Evolutionary conservation across 768 basidiomycete genomes (phyloP).

Genomic region (Austroboletus eburneus): DNA sequence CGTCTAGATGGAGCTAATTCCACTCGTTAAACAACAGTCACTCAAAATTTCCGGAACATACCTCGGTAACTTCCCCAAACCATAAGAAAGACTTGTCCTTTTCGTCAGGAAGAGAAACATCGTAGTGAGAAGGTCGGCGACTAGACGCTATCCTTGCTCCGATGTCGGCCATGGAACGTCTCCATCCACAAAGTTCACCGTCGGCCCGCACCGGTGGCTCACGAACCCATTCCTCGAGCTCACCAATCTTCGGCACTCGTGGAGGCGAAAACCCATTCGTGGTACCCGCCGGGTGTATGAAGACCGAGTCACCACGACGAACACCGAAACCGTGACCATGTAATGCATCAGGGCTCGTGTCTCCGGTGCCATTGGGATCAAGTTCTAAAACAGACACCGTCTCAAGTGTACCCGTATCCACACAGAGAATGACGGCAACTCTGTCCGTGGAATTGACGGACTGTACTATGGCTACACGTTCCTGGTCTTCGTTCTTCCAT

Average conservation of each 20-base stretch:
- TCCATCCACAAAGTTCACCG: constrained; percentile 63
- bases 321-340: constrained; percentile 69
- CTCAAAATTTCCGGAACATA: constrained; percentile 29
- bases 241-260: constrained; percentile 78
- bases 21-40: constrained; percentile 4
- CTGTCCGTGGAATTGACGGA: constrained; percentile 68
- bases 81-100: constrained; percentile 53
- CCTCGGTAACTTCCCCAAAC: constrained; percentile 85
- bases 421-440: constrained; percentile 61
- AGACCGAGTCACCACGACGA: constrained; percentile 77
- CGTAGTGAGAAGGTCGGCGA: constrained; percentile 36
- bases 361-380: constrained; percentile 74
- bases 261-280: constrained; percentile 71
- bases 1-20: constrained; percentile 66
- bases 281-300: constrained; percentile 65
- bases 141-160: constrained; percentile 53
- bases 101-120: constrained; percentile 39
- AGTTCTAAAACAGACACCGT: constrained; percentile 82
- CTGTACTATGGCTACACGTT: constrained; percentile 71
- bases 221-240: constrained; percentile 75
- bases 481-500: constrained; percentile 72
- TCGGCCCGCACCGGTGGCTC: constrained; percentile 48
- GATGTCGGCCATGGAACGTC: constrained; percentile 65
- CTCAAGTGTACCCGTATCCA: constrained; percentile 52
- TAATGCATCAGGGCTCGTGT: constrained; percentile 40